Evolutionary conservation across 257 asterid species (phyloP), one percentile per base, ranked within the genome.

Genomic region (Dorcoceras hygrometricum): DNA sequence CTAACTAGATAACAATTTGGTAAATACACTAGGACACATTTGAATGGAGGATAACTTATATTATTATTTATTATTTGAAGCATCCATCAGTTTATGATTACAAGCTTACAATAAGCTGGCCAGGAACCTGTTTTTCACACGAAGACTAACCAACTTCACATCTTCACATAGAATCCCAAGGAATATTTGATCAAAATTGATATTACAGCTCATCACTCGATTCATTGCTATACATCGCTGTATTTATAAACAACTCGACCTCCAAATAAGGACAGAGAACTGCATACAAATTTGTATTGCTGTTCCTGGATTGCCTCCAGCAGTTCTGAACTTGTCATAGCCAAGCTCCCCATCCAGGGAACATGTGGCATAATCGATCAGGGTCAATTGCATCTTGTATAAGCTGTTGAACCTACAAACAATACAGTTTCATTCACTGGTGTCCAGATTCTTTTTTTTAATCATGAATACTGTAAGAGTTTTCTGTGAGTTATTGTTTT

Each of bases 331-430:
- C 12, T 6, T 34, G 69, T 84, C 92, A 93, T 82, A 93, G 28
- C 99, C 99, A 93, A 10, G 97, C 88, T 66, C 92, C 99, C 99
- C 99, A 93, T 72, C 99, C 99, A 69, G 99, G 96, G 83, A 85
- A 93, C 95, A 93, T 84, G 67, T 93, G 85, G 84, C 95, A 86
- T 83, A 93, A 66, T 1, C 95, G 95, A 65, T 93, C 99, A 4
- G 99, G 89, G 74, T 93, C 99, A 18, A 84, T 86, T 20, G 99
- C 96, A 56, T 93, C 95, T 62, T 93, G 99, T 75, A 93, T 76
- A 27, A 93, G 95, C 76, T 90, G 99, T 79, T 93, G 99, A 79
- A 93, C 99, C 99, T 93, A 67, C 78, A 75, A 70, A 57, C 9
- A 3, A n/a, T 57, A 34, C 10, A 8, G 10, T 34, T 12, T 8